These are phyloP conservation scores for Solanum pimpinellifolium DNA, from an alignment of 257 asterid genomes.

Conservation along the genomic window DNA sequence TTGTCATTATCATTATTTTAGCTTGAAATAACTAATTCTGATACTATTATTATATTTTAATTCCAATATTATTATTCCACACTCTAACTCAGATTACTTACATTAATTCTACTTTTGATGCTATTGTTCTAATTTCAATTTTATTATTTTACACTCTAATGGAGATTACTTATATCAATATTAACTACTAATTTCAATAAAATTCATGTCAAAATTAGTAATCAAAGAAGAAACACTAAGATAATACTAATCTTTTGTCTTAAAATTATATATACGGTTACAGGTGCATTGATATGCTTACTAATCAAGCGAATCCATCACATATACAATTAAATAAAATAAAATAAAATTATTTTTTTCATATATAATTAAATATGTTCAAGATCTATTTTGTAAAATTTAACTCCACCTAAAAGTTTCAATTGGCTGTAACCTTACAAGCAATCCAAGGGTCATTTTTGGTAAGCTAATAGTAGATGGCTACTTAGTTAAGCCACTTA, in stretches of 20 bases:
- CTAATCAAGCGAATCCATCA: neutral
- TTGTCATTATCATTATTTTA: neutral
- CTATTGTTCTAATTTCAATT: no score
- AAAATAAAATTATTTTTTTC: no score
- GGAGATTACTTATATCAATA: no score
- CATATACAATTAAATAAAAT: neutral
- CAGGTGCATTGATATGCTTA: neutral
- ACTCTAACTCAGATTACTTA: no score
- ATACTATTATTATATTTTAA: neutral
- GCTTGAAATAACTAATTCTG: neutral
- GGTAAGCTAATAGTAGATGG: neutral
- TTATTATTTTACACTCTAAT: no score
- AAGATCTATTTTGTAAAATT: neutral
- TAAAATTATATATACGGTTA: neutral
- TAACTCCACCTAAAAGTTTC: neutral
- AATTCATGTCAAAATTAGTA: neutral
- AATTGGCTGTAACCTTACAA: neutral
- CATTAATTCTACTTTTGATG: no score
- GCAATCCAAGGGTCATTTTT: neutral
- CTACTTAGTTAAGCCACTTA: neutral
- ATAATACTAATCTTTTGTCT: neutral
- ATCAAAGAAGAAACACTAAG: neutral
- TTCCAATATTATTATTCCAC: no score
- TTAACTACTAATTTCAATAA: neutral
- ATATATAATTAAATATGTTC: neutral